Base-by-base conservation (phyloP, 2,329 filamentous ascomycete genomes). In the Pseudonectria buxi region DNA sequence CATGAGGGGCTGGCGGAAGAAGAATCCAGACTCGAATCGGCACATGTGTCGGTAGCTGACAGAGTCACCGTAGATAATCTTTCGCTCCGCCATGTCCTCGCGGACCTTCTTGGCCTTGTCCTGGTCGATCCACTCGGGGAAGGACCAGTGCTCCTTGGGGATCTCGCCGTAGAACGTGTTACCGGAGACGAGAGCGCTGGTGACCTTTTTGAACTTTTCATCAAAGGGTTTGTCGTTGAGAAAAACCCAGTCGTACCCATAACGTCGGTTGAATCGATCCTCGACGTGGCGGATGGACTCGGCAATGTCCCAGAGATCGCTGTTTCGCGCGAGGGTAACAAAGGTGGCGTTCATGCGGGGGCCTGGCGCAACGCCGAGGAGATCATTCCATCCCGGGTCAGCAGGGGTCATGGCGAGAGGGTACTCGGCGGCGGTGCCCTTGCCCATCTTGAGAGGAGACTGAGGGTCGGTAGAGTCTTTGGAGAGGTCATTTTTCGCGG, bases 11-110 rank as follows among this genome's bases (percentile, higher is more conserved):
- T 98, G 92, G 43, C 84, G 87, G 78, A 96, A 98, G 75, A 98
- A 98, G 74, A 98, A 98, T 26, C 92, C 92, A 7, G 90, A 96
- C 66, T 98, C 92, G 59, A 95, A 98, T 46, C 92, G 86, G 67
- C 92, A 98, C 92, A 98, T 98, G 72, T 98, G 94, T 45, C 92
- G 81, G 71, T 98, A 98, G 68, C 86, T 94, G 66, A 94, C 68
- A 10, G 88, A 95, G 64, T 96, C 92, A 42, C 92, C 92, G 59
- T 98, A 98, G 64, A 98, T 98, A 62, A 98, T 94, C 69, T 95
- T 94, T 59, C 82, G 80, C 61, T 86, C 76, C 37, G 78, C 80
- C 92, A 98, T 98, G 53, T 95, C 86, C 67, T 95, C 83, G 43
- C 92, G 85, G 41, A 92, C 88, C 63, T 86, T 84, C 56, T 78